Evolutionary conservation across 306 rosid species (phyloP), one percentile per base, ranked within the genome.

Genomic region (Myrica gale): DNA sequence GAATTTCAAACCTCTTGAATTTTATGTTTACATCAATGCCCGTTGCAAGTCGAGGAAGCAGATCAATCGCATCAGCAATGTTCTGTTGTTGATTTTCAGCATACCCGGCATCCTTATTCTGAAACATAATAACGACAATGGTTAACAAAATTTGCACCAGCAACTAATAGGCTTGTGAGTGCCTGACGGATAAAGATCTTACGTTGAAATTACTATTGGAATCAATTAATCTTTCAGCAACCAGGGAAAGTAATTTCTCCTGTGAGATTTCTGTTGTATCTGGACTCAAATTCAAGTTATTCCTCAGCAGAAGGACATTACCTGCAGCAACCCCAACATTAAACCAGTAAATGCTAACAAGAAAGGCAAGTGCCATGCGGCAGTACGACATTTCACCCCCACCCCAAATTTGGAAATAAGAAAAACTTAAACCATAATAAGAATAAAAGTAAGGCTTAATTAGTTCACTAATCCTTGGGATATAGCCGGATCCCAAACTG

Each of bases 21-120:
- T 89, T 91, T 84, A 90, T 82, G 88, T 96, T 96, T 77, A 96
- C 99, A 88, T 96, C 99, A 68, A 96, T 96, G 81, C 99, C 99
- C 5, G 99, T 96, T 61, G 99, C 97, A 80, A 96, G 99, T 78
- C 89, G 88, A 60, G 98, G 99, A 69, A 96, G 98, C 81, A 88
- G 88, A 87, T 96, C 99, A 78, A 96, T 96, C 51, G 99, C 99
- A 82, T 96, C 98, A 7, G 99, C 53, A 89, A 96, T 96, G 87
- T 96, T 96, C 88, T 92, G 96, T 73, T 87, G 92, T 85, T 92
- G 98, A 84, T 96, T 96, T 87, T 88, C 88, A 4, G 85, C 91
- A 86, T 92, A 96, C 50, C 89, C 95, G 43, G 89, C 91, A 44
- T 96, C 99, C 79, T 92, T 92, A 86, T 92, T 84, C 99, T 96